Percentiles rank a stretch among this genome's conserved stretches.
phyloP scores from a whole-genome alignment of 106 monocot genomes.

The Dioscorea alata region DNA sequence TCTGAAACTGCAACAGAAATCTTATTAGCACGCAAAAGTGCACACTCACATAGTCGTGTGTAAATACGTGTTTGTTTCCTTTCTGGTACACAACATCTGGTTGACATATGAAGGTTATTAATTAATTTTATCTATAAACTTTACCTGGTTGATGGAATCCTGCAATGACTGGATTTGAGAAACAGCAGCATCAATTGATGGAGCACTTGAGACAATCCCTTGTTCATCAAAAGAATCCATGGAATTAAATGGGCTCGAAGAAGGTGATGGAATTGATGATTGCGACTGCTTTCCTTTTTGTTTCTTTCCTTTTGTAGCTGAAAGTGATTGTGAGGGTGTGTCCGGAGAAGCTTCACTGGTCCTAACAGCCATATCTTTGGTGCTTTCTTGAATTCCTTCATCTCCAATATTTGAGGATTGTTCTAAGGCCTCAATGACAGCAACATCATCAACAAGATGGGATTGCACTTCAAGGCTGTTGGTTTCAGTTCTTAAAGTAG shows the following conservation, averaged over 20 bases:
- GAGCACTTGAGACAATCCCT: conserved; percentile 22
- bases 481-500: conserved; percentile 12
- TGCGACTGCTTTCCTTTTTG: conserved; percentile 40
- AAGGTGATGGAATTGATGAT: conserved; percentile 24
- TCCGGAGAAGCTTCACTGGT: conserved; percentile 14
- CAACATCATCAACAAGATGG: conserved; percentile 15
- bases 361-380: conserved; percentile 41
- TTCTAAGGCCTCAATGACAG: conserved; percentile 18
- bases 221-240: conserved; percentile 53
- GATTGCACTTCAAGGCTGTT: conserved; percentile 15
- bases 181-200: conserved; percentile 26
- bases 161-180: conserved; percentile 48
- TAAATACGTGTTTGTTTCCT: too few relatives aligned
- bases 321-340: conserved; percentile 15
- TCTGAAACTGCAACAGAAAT: too few relatives aligned
- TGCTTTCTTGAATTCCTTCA: conserved; percentile 29
- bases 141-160: conserved; percentile 72
- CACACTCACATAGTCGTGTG: too few relatives aligned
- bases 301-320: conserved; percentile 40
- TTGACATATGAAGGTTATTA: too few relatives aligned
- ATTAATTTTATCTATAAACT: too few relatives aligned
- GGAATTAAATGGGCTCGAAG: conserved; percentile 40
- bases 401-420: conserved; percentile 15
- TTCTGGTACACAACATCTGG: too few relatives aligned
- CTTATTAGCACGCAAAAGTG: too few relatives aligned